Evolutionary conservation across 176 grass and related monocot species (phyloP).

Genomic region (Dendrocalamus sinicus): DNA sequence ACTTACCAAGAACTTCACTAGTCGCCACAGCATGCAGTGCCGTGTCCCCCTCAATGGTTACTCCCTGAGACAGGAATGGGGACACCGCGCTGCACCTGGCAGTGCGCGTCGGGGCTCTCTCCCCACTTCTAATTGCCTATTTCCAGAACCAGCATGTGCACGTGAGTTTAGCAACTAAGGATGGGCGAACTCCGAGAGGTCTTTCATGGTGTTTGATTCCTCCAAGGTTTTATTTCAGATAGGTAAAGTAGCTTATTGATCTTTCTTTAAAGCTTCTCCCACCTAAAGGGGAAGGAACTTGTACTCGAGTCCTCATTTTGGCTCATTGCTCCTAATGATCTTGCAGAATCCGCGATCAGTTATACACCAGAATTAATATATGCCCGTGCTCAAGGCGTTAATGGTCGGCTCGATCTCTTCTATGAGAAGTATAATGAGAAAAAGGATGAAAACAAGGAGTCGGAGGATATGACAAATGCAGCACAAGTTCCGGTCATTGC

Average conservation of each 20-base stretch:
- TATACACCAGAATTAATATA: too few relatives aligned
- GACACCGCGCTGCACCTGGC: conserved; percentile 5
- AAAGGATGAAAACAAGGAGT: too few relatives aligned
- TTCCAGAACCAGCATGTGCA: background rate
- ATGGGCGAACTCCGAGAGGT: background rate
- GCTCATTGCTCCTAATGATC: too few relatives aligned
- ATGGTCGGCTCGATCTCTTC: too few relatives aligned
- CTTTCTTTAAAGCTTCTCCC: background rate
- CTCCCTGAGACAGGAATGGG: conserved; percentile 2
- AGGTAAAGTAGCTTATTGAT: background rate
- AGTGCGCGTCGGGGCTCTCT: background rate
- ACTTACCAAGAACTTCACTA: background rate
- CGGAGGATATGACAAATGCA: too few relatives aligned
- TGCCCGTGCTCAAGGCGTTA: too few relatives aligned
- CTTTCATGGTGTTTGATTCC: background rate
- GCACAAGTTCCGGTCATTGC: too few relatives aligned
- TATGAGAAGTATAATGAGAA: too few relatives aligned
- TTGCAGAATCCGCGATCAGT: too few relatives aligned
- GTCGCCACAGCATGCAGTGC: background rate
- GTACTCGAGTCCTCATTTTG: too few relatives aligned
- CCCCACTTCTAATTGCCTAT: background rate
- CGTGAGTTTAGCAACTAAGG: background rate
- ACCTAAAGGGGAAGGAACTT: too few relatives aligned
- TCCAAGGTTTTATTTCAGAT: background rate
- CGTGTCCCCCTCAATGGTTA: background rate